These are phyloP conservation scores for Dendrobium huoshanense DNA, from an alignment of 106 monocot genomes.

Conservation along the genomic window DNA sequence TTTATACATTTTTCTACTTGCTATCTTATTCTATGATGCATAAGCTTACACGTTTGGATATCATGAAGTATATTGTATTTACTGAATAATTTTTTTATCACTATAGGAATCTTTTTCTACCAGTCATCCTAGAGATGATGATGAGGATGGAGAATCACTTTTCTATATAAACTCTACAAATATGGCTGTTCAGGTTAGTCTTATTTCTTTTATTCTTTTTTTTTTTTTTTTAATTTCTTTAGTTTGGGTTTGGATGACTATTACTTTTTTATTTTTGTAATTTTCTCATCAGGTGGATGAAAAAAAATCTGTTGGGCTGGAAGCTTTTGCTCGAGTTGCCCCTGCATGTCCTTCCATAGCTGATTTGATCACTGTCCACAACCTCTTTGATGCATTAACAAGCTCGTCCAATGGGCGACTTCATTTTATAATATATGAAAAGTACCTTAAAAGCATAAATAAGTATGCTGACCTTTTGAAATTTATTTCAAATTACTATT, in stretches of 20 bases:
- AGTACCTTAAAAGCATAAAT: constrained; percentile 71
- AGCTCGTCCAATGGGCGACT: constrained; percentile 51
- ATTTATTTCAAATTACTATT: not conserved
- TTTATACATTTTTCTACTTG: not conserved
- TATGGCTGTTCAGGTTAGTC: constrained; percentile 71
- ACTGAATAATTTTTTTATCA: not conserved
- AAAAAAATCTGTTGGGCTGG: constrained; percentile 58
- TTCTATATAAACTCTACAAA: constrained; percentile 58
- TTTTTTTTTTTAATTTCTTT: not conserved
- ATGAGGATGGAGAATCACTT: constrained; percentile 64
- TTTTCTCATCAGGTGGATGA: constrained; percentile 55
- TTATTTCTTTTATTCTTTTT: not conserved
- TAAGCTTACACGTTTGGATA: not conserved
- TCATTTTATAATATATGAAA: constrained; percentile 88
- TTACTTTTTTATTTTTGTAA: not conserved
- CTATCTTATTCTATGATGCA: not conserved
- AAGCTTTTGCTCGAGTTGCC: constrained; percentile 73
- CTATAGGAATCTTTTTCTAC: not conserved
- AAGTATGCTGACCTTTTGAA: constrained; percentile 40
- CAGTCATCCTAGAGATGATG: constrained; percentile 15
- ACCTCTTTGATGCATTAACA: constrained; percentile 88
- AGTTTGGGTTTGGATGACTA: not conserved
- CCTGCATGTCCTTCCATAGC: constrained; percentile 65
- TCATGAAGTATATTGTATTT: not conserved
- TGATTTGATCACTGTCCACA: constrained; percentile 71